Base-by-base conservation (phyloP, 2,329 filamentous ascomycete genomes). In the Diplodia seriata region DNA sequence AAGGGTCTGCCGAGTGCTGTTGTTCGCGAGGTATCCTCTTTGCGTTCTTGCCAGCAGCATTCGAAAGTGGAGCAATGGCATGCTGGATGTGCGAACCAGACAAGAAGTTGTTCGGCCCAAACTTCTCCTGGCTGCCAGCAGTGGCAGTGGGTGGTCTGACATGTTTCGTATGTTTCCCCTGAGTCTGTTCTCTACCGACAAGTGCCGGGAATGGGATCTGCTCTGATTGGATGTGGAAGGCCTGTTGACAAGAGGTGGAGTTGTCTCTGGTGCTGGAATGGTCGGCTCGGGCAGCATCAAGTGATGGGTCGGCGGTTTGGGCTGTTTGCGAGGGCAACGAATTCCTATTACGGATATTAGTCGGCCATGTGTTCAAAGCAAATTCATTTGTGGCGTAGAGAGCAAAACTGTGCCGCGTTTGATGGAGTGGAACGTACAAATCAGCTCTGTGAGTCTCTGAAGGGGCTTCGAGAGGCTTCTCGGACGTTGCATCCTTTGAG, bases 351-450 rank as follows among this genome's bases (percentile, higher is more conserved):
- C 8, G 7, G 14, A 47, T 4, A 8, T 47, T 9, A 47, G 43
- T 20, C 3, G 8, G n/a, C n/a, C 43, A 9, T 20, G 26, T 2
- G 8, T 47, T 20, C 18, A 11, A n/a, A 11, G 18, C 2, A 14
- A 1, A n/a, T n/a, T 11, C 0, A 26, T 26, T 4, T 4, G 0
- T 20, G n/a, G n/a, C 2, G 36, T 4, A 47, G 9, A 47, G 3
- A 8, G 5, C 5, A n/a, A 3, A 6, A 2, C 6, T 9, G 3
- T 11, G 18, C 18, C 8, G n/a, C 8, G 20, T 11, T 3, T 0
- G n/a, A 20, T 20, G 1, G 6, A 47, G 7, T 2, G 7, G 43
- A 11, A 11, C 43, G 43, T 47, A 47, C 43, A 47, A 47, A 1
- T 47, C 7, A 20, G 3, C 43, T 20, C 9, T 47, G 18, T 47